Percentiles rank a stretch among this genome's conserved stretches.
phyloP scores from a whole-genome alignment of 2,329 filamentous ascomycete species.

The Aspergillus brasiliensis region DNA sequence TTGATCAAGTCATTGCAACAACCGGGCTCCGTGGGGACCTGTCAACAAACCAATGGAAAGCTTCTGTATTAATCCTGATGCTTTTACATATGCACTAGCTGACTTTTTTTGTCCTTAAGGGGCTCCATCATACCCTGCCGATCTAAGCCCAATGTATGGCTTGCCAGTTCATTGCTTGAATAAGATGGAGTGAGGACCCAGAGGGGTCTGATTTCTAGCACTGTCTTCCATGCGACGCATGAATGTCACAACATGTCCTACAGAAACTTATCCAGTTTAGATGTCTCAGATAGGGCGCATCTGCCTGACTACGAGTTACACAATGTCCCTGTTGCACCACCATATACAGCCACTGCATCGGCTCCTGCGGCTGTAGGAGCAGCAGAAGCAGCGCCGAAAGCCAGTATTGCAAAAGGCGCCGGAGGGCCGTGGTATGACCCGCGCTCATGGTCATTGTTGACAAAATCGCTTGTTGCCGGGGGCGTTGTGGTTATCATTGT shows the following conservation, averaged over 20 bases:
- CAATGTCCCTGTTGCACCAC: background rate
- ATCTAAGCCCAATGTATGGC: background rate
- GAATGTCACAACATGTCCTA: background rate
- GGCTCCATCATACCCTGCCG: background rate
- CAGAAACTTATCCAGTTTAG: background rate
- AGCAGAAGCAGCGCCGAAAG: background rate
- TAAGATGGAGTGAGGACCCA: background rate
- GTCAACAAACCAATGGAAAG: background rate
- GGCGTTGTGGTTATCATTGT: slow-evolving; percentile 1
- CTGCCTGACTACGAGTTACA: background rate
- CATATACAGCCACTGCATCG: background rate
- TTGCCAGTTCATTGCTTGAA: background rate
- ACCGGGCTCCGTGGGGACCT: background rate
- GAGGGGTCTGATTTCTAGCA: background rate
- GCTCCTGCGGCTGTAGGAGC: background rate
- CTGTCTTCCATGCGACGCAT: background rate
- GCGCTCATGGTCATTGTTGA: background rate
- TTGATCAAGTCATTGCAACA: background rate
- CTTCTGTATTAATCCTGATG: background rate
- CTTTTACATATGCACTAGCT: background rate
- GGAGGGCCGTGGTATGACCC: slow-evolving; percentile 2
- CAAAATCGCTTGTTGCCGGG: background rate
- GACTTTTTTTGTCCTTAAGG: background rate
- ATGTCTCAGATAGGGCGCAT: background rate
- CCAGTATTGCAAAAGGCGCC: background rate